A percentile compares a stretch with the other conserved stretches of the same genome.
Conservation (phyloP, 2,329 filamentous ascomycete species). For the Penicillium oxalicum region DNA sequence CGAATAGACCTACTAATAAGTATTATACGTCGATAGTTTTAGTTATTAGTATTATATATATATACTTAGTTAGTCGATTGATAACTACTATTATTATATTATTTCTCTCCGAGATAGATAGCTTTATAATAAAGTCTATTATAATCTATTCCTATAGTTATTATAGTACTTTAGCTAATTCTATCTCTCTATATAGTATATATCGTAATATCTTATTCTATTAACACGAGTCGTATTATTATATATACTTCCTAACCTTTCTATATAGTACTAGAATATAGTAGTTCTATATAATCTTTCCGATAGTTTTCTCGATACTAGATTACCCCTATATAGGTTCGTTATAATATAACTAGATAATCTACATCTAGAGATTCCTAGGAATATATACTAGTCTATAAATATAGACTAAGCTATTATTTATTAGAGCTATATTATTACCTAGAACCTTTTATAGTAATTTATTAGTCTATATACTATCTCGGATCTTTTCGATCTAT, state of each 20-base stretch:
- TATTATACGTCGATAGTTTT: too few relatives aligned
- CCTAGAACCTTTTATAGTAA: background rate
- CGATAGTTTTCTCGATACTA: background rate
- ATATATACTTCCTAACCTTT: background rate
- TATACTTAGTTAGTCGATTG: too few relatives aligned
- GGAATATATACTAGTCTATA: background rate
- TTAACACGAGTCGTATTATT: background rate
- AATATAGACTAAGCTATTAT: background rate
- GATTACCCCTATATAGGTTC: background rate
- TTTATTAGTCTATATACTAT: background rate
- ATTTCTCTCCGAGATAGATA: too few relatives aligned
- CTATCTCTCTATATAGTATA: background rate
- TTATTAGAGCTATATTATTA: background rate
- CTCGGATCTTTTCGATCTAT: background rate
- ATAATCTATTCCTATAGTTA: too few relatives aligned
- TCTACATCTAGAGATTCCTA: background rate
- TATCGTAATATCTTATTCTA: background rate
- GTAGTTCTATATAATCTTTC: background rate
- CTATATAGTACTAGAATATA: background rate
- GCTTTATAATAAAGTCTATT: too few relatives aligned
- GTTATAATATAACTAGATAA: background rate
- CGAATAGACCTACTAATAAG: too few relatives aligned
- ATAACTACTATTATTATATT: too few relatives aligned
- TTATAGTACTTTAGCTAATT: too few relatives aligned
- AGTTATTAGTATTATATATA: too few relatives aligned